Evolutionary conservation across 441 rosid species (phyloP), one percentile per base, ranked within the genome.

Genomic region (Bruguiera hainesii): DNA sequence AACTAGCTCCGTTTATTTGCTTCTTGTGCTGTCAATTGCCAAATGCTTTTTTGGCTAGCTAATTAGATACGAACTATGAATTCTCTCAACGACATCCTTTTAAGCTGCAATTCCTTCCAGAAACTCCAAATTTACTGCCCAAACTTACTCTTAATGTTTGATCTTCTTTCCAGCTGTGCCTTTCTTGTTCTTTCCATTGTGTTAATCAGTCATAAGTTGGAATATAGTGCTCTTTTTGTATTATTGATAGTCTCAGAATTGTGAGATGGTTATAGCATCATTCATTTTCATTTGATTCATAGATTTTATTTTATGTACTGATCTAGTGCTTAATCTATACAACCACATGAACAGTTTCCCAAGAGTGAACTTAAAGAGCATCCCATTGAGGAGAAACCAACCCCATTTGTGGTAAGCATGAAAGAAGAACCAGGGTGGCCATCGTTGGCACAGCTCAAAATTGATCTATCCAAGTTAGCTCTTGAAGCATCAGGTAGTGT

Each of bases 361-460:
- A 87, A 78, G 64, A 66, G 65, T 57, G 81, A 80, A 74, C 78
- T 73, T 60, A 78, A 82, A 73, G 87, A 81, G 65, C 74, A 79
- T 57, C 49, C 61, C 49, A 69, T 57, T 26, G 80, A 80, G 74
- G 91, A 87, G 73, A 84, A 85, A 78, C 77, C 83, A 15, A 80
- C 74, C 57, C 79, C 79, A 60, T 59, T 79, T 26, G 66, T 63
- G 20, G 93, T 83, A 61, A 84, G 76, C 78, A 53, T 71, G 63
- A 90, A 86, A 79, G 95, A 85, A 73, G 93, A 84, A 69, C 95
- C 96, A 6, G 87, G 84, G n/a, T 93, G 98, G 98, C 98, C 98
- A 71, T 85, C 97, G 50, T 85, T 89, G 49, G 91, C 95, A 21
- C 93, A 93, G 76, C 96, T 91, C 51, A 23, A 87, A 16, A 57